phyloP scores from a whole-genome alignment of 257 asterid species.

The Avicennia marina region DNA sequence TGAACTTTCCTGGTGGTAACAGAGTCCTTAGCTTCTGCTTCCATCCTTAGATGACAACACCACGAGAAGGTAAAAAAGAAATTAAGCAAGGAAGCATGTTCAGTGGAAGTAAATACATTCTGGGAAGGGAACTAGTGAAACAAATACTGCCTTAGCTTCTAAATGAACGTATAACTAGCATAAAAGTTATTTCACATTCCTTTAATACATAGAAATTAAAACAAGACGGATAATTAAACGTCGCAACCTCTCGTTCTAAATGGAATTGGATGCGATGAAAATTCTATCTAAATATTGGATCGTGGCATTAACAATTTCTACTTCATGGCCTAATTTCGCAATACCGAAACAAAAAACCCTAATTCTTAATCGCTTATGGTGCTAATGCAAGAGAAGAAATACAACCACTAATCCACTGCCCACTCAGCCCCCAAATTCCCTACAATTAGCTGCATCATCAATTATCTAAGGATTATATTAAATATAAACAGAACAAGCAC shows the following conservation, averaged over 20 bases:
- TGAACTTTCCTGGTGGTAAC: slow-evolving; percentile 79
- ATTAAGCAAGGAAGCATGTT: background rate
- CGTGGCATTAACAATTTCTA: background rate
- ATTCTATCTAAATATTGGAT: background rate
- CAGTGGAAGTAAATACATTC: background rate
- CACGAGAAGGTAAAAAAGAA: slow-evolving; percentile 3
- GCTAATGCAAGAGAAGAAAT: background rate
- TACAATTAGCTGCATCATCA: background rate
- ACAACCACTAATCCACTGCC: background rate
- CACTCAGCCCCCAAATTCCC: slow-evolving; percentile 1
- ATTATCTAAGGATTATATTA: background rate
- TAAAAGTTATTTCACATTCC: background rate
- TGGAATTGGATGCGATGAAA: background rate
- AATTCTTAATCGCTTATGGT: background rate
- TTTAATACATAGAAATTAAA: background rate
- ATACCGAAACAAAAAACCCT: background rate
- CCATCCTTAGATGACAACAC: slow-evolving; percentile 48
- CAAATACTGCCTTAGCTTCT: background rate
- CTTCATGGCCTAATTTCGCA: too few relatives aligned
- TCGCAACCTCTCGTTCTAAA: slow-evolving; percentile 1
- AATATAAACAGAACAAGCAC: background rate
- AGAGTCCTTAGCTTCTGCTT: slow-evolving; percentile 59
- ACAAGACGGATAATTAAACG: background rate
- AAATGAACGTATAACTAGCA: background rate
- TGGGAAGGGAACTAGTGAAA: background rate